Base-by-base conservation (phyloP, 1,139 yeast genomes). In the Debaryomyces robertsiae region DNA sequence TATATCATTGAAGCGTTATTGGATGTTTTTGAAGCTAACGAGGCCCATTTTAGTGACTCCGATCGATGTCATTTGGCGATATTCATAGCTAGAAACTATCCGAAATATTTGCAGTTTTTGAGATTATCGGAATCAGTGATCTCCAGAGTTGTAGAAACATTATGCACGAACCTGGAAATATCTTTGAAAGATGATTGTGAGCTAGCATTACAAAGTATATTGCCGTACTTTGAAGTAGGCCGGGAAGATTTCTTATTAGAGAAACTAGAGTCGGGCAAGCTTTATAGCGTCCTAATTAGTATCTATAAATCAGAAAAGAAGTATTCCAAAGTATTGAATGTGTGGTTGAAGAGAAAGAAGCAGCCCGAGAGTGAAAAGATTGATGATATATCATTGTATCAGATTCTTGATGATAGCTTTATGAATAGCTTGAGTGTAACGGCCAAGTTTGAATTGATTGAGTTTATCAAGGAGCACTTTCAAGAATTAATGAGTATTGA, bases 81-180 rank as follows among this genome's bases (percentile, higher is more conserved):
- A 5, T 90, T 90, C 53, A 65, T 90, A 23, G 86, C 89, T 0
- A 58, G 91, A 40, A 88, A 86, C 55, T 80, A 82, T 46, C 82
- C 96, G 3, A 89, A 89, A 57, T 90, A 84, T 55, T 70, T 80
- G 3, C 96, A 90, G 58, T 89, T 84, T 48, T 72, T 90, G 10
- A 68, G 87, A 30, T 63, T 89, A 2, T 78, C 91, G 0, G 91
- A 84, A 38, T 69, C 80, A 3, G 63, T 68, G 1, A 57, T 85
- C 31, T 69, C 73, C 3, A 57, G 61, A 6, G 65, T 84, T 4
- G 63, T 86, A 17, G 64, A 69, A 3, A 65, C 62, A 9, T 63
- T 88, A 25, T 81, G 90, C 48, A 53, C 64, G n/a, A 67, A 63
- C 44, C 55, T 61, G 2, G 65, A 66, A 11, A 58, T 55, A 2